Base-by-base conservation (phyloP, 306 rosid genomes). In the Casuarina glauca region DNA sequence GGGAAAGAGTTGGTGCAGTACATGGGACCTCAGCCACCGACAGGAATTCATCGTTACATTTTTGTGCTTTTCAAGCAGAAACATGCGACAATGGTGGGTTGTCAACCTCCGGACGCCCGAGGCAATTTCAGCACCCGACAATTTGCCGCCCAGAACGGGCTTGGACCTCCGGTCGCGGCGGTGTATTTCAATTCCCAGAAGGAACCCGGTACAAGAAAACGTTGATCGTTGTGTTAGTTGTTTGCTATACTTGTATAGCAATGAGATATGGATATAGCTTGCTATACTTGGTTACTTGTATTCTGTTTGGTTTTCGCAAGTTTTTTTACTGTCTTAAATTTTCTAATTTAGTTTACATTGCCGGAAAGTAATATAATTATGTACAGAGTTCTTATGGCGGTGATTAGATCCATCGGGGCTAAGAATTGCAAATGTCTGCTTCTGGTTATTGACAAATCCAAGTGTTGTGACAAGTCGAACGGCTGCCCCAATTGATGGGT, bases 131-230 rank as follows among this genome's bases (percentile, higher is more conserved):
- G 68, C 35, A 74, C 81, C 3, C 88, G 84, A 54, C 81, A 73
- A 5, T 87, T 84, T n/a, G 84, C 83, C 3, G 69, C 84, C 3
- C 78, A 70, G 19, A 52, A 74, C 43, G 79, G 2, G 35, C 84
- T 84, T 69, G 86, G 70, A 1, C 88, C 72, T 66, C 90, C 90
- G 0, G 83, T 87, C 42, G 84, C 90, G 0, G 90, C 86, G 1
- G 61, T 87, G 9, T 81, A 84, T 74, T 84, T 81, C 79, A 82
- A 87, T 50, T 79, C 88, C 2, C 84, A 84, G 72, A 84, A 82
- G 73, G 86, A 81, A 44, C 76, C 84, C 1, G 82, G 75, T 26
- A 42, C 69, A 9, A 76, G 36, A 57, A 84, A 46, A 9, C 84
- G 52, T n/a, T 7, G 50, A 32, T 12, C n/a, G 44, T 10, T 51